Base-by-base conservation (phyloP, 2,329 filamentous ascomycete species). In the Fusarium papillatum region DNA sequence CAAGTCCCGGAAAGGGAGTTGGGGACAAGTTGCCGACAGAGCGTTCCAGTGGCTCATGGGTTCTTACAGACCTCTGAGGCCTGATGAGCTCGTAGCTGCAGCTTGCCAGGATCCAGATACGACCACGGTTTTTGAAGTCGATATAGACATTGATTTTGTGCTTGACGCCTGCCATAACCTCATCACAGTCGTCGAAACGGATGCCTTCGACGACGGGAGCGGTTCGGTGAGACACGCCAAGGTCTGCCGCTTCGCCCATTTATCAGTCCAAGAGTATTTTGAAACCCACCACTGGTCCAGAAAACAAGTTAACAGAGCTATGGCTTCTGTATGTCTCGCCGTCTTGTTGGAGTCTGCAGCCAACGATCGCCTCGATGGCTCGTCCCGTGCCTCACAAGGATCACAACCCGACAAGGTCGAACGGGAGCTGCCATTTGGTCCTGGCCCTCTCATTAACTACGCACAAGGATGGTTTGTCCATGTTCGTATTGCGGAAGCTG, bases 71-170 rank as follows among this genome's bases (percentile, higher is more conserved):
- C 63, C 63, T 8, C 29, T 69, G 43, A 66, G 8, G 16, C 55
- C 62, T 14, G 55, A 13, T 24, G 70, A 66, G 55, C 48, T 65
- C 38, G 60, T 55, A 8, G 63, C 67, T 36, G 67, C 67, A 2
- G 59, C 41, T 7, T 41, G 36, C 19, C 64, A 70, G 26, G 34
- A 60, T 41, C 48, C 46, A 5, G 34, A 46, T 10, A 19, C 34
- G 16, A 22, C 24, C 17, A 48, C 55, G 22, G 22, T 53, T 34
- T 9, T 29, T 29, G 59, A 48, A n/a, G 22, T 24, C 24, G 64
- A 68, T 26, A 50, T 72, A 22, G 67, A 69, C 29, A 66, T 66
- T 26, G 34, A 43, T 10, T 67, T 64, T 61, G 29, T 68, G 16
- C 66, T 64, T 10, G 46, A 67, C 13, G 63, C 63, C 11, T 67